A percentile compares a stretch with the other conserved stretches of the same genome.
Conservation (phyloP, 805 yeast genomes). For the Candida krabiensis region DNA sequence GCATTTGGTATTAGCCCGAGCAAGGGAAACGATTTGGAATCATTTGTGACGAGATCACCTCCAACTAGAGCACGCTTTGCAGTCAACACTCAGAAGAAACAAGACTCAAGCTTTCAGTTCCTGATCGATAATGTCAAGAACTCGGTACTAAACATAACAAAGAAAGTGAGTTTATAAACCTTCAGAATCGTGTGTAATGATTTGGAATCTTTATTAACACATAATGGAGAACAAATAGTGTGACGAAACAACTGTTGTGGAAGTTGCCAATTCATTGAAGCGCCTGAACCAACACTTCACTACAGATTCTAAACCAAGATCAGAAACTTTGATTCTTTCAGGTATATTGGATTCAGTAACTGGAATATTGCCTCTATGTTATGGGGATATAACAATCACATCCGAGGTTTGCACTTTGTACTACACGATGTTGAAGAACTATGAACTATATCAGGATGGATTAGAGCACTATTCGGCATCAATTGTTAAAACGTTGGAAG, state of each 20-base stretch:
- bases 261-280: constrained; percentile 11
- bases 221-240: constrained; percentile 3
- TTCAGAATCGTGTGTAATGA: too few species aligned
- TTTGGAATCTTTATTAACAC: constrained; percentile 1
- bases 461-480: constrained; percentile 5
- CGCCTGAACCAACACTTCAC: constrained; percentile 20
- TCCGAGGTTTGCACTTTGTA: constrained; percentile 13
- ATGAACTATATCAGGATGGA: constrained; percentile 16
- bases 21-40: constrained; percentile 5
- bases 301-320: constrained; percentile 9
- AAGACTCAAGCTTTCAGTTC: constrained; percentile 21
- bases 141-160: constrained; percentile 4
- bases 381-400: constrained; percentile 15
- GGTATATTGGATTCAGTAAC: constrained; percentile 12
- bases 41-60: constrained; percentile 3
- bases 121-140: constrained; percentile 15
- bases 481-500: constrained; percentile 10
- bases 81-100: constrained; percentile 12
- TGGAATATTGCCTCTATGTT: constrained; percentile 4
- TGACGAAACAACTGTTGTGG: constrained; percentile 13
- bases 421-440: constrained; percentile 13
- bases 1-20: constrained; percentile 12
- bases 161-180: constrained; percentile 10
- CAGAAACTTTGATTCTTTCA: constrained; percentile 13
- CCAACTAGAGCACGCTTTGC: constrained; percentile 10